These are phyloP conservation scores for Tephrocybe sp. DNA, from an alignment of 768 basidiomycete genomes.

Conservation along the genomic window DNA sequence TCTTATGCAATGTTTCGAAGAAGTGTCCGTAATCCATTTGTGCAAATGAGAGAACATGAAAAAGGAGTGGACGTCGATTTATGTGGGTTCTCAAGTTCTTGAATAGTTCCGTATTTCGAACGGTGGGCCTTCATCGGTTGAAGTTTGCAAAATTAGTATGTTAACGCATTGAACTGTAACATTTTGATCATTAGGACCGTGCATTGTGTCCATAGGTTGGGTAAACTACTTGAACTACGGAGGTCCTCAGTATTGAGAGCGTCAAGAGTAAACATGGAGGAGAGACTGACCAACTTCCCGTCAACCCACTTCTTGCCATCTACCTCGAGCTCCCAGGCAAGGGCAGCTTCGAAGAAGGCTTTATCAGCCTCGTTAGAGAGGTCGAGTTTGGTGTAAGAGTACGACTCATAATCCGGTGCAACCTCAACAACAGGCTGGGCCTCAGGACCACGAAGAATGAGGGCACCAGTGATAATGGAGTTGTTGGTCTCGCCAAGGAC, in stretches of 20 bases:
- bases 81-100: too few relatives aligned
- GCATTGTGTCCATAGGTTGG: too few relatives aligned
- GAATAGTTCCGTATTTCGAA: too few relatives aligned
- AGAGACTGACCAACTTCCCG: slow-evolving; percentile 66
- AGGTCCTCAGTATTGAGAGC: not conserved
- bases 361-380: slow-evolving; percentile 72
- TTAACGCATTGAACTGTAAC: too few relatives aligned
- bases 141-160: too few relatives aligned
- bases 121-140: too few relatives aligned
- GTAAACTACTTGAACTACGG: slow-evolving; percentile 1
- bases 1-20: too few relatives aligned
- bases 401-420: slow-evolving; percentile 93
- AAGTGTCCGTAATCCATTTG: too few relatives aligned
- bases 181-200: too few relatives aligned
- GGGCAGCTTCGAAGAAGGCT: slow-evolving; percentile 86
- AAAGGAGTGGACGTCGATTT: too few relatives aligned
- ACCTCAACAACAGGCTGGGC: slow-evolving; percentile 66
- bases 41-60: too few relatives aligned
- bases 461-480: slow-evolving; percentile 76
- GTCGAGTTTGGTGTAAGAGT: slow-evolving; percentile 78
- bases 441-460: slow-evolving; percentile 84
- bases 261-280: not conserved
- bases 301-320: slow-evolving; percentile 79
- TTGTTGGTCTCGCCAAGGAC: slow-evolving; percentile 82
- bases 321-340: slow-evolving; percentile 91